Evolutionary conservation across 2,329 filamentous ascomycete species (phyloP).

Genomic region (Aspergillus jensenii): DNA sequence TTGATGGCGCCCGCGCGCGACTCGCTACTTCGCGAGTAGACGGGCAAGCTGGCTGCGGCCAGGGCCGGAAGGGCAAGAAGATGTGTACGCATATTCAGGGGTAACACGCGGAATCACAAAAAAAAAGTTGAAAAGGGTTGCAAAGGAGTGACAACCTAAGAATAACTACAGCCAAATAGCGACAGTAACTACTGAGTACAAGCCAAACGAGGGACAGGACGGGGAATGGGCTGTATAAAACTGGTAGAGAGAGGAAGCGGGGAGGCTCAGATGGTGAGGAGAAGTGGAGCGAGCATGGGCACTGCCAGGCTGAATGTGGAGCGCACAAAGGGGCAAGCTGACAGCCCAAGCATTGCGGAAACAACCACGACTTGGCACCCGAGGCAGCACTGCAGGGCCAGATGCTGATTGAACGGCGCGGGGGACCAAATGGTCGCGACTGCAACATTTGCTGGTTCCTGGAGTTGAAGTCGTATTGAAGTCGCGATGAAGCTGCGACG

Average conservation of each 20-base stretch:
- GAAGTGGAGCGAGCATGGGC: background rate
- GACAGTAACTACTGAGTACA: too few relatives aligned
- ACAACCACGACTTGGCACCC: background rate
- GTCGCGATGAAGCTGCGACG: too few relatives aligned
- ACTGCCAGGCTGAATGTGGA: background rate
- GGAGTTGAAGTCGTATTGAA: too few relatives aligned
- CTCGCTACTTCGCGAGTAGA: background rate
- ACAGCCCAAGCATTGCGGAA: background rate
- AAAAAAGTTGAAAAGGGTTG: background rate
- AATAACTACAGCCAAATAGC: too few relatives aligned
- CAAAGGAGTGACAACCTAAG: too few relatives aligned
- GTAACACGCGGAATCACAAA: background rate
- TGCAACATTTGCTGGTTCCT: too few relatives aligned
- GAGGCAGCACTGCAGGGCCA: background rate
- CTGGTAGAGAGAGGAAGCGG: background rate
- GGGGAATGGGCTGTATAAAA: background rate
- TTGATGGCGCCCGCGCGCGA: constrained; percentile 61
- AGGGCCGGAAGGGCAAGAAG: constrained; percentile 3
- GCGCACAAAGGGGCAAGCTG: background rate
- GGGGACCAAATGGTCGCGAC: background rate
- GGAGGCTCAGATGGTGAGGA: background rate
- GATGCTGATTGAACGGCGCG: background rate
- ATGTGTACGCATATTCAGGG: background rate
- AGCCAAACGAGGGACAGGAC: background rate
- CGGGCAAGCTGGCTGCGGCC: background rate